phyloP scores from a whole-genome alignment of 2,329 filamentous ascomycete genomes.

The Nothophaeocryptopus gaeumannii region DNA sequence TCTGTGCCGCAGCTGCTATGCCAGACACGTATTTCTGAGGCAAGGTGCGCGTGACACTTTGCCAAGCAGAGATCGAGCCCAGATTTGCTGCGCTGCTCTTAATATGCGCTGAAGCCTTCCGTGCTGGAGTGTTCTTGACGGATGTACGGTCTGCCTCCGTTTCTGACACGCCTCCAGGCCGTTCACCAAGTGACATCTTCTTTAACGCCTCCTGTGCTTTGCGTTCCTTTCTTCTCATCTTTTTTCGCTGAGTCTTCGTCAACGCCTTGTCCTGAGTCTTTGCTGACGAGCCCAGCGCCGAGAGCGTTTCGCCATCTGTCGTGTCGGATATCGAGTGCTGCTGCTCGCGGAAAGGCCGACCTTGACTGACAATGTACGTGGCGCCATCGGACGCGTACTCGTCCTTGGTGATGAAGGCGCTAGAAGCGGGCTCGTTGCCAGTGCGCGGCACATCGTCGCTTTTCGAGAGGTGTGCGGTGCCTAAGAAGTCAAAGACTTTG shows the following conservation, averaged over 20 bases:
- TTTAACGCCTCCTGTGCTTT: constrained; percentile 16
- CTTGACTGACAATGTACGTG: constrained; percentile 25
- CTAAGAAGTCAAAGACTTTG: constrained; percentile 47
- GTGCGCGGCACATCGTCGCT: not conserved
- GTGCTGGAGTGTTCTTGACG: constrained; percentile 34
- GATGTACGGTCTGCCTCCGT: constrained; percentile 33
- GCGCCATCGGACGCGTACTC: constrained; percentile 47
- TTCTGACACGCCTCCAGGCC: constrained; percentile 28
- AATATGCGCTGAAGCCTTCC: constrained; percentile 36
- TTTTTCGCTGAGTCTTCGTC: constrained; percentile 39
- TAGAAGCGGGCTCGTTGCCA: not conserved
- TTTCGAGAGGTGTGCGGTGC: constrained; percentile 28
- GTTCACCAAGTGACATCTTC: constrained; percentile 17
- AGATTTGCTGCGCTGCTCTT: constrained; percentile 4
- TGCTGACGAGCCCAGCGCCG: constrained; percentile 20
- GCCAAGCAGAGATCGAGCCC: constrained; percentile 3
- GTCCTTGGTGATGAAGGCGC: constrained; percentile 26
- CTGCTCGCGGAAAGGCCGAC: not conserved
- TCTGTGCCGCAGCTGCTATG: constrained; percentile 1
- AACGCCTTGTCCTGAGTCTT: constrained; percentile 22
- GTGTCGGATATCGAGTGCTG: constrained; percentile 19
- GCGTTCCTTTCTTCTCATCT: constrained; percentile 34
- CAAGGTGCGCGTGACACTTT: not conserved
- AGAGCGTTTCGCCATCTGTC: constrained; percentile 21
- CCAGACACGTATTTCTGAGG: constrained; percentile 5